phyloP scores from a whole-genome alignment of 2,329 filamentous ascomycete species.

The Aspergillus sp. region DNA sequence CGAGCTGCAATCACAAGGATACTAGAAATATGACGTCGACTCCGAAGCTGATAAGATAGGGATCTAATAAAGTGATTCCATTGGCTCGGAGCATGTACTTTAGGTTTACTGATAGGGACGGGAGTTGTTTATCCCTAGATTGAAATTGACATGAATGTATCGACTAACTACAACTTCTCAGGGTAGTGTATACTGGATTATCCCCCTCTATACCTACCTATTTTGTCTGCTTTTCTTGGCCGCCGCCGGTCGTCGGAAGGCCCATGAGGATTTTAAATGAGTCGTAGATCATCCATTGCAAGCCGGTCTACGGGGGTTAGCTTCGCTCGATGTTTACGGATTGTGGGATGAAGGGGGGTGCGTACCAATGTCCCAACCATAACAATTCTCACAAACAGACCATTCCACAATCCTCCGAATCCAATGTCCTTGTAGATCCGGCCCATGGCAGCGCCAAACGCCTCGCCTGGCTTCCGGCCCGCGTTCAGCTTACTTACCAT shows the following conservation, averaged over 20 bases:
- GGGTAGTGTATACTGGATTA: no score
- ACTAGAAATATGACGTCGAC: conserved; percentile 5
- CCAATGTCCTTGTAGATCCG: conserved; percentile 84
- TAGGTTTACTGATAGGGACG: conserved; percentile 15
- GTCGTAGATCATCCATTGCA: conserved; percentile 42
- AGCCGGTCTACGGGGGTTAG: neutral
- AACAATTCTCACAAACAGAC: conserved; percentile 74
- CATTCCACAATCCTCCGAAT: conserved; percentile 85
- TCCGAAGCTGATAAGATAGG: conserved; percentile 25
- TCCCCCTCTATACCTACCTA: neutral
- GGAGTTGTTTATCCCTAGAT: neutral
- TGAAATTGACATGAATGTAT: neutral
- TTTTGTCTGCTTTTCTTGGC: conserved; percentile 1
- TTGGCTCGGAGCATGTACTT: conserved; percentile 14
- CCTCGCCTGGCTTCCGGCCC: conserved; percentile 67
- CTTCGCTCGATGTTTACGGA: conserved; percentile 5
- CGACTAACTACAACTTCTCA: neutral
- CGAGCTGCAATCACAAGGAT: neutral
- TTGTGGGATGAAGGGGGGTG: conserved; percentile 13
- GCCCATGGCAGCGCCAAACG: conserved; percentile 65
- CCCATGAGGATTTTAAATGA: conserved; percentile 90
- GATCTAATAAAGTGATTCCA: conserved; percentile 9
- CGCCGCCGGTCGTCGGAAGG: conserved; percentile 72
- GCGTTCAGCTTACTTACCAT: conserved; percentile 92
- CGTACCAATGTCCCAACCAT: conserved; percentile 69